Conservation (phyloP, 108 stramenopile genomes). For the Skeletonema potamos region DNA sequence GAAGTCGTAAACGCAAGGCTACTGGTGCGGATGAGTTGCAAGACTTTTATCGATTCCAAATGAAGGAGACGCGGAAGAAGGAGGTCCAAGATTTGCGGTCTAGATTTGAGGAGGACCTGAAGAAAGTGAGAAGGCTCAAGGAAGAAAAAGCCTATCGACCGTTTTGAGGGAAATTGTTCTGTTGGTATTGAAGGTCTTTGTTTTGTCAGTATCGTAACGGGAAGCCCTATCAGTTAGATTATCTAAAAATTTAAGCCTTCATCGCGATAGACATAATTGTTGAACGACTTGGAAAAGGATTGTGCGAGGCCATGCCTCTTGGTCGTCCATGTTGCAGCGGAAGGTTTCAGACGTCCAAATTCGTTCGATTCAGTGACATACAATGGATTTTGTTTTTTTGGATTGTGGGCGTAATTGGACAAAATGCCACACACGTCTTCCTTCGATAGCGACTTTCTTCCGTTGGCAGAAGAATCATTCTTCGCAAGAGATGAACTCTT, state of each 20-base stretch:
- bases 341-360: conserved; percentile 58
- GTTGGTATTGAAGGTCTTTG: no score
- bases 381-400: conserved; percentile 61
- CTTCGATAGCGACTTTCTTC: conserved; percentile 16
- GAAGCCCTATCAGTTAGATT: no score
- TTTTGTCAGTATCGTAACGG: no score
- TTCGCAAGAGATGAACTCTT: conserved; percentile 12
- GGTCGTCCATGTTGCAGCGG: conserved; percentile 56
- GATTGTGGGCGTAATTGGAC: conserved; percentile 53
- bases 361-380: conserved; percentile 65
- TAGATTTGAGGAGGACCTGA: conserved; percentile 79
- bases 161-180: no score
- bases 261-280: conserved; percentile 58
- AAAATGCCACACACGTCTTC: conserved; percentile 44
- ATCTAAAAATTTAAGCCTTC: conserved; percentile 60
- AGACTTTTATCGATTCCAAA: conserved; percentile 88
- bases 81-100: conserved; percentile 68
- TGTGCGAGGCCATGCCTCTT: conserved; percentile 59
- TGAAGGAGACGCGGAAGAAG: conserved; percentile 65
- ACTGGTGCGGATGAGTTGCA: conserved; percentile 52
- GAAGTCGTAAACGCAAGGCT: conserved; percentile 66
- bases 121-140: conserved; percentile 79
- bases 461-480: neutral
- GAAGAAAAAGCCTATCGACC: conserved; percentile 77
- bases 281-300: conserved; percentile 65